Conservation (phyloP, 106 monocot genomes). For the Vanilla planifolia region DNA sequence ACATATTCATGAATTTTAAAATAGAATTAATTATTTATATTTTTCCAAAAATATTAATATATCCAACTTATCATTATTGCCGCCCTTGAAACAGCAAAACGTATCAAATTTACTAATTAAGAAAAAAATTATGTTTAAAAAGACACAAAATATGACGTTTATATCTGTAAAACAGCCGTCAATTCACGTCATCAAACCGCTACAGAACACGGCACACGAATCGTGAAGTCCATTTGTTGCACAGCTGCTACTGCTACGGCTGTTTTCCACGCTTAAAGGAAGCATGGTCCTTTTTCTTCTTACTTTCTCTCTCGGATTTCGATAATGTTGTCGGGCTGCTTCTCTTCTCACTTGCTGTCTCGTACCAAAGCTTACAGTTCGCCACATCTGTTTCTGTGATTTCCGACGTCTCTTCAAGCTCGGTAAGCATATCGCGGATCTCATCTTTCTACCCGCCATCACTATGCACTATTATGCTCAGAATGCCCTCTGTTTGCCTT, state of each 20-base stretch:
- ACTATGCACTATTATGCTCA: not conserved
- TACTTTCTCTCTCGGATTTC: conserved; percentile 2
- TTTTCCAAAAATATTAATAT: too few species aligned
- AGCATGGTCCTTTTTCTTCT: not conserved
- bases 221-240: not conserved
- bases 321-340: conserved; percentile 22
- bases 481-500: not conserved
- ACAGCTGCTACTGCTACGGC: not conserved
- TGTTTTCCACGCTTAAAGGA: not conserved
- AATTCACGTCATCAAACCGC: too few species aligned
- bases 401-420: not conserved
- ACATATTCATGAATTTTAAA: too few species aligned
- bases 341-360: not conserved
- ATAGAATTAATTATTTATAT: too few species aligned
- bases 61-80: too few species aligned
- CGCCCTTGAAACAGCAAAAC: too few species aligned
- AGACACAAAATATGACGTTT: too few species aligned
- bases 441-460: not conserved
- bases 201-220: not conserved
- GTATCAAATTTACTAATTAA: too few species aligned
- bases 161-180: too few species aligned
- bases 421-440: not conserved
- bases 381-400: conserved; percentile 10
- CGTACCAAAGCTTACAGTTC: not conserved
- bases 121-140: too few species aligned